Evolutionary conservation across 2,329 filamentous ascomycete species (phyloP).

Genomic region (Neobulgaria alba): DNA sequence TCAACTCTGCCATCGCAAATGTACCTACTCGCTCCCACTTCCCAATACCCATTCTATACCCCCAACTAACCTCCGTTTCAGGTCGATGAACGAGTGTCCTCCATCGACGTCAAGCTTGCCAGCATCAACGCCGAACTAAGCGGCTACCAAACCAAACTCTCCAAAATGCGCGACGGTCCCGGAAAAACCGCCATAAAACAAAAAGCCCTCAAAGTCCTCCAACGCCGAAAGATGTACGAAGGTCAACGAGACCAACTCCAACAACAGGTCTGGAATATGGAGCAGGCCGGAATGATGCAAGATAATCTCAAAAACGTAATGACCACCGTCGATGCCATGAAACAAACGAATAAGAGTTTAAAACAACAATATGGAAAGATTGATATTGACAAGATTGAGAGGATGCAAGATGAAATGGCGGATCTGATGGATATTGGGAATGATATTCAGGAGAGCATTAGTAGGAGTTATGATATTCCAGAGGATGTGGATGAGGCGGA

Average conservation of each 20-base stretch:
- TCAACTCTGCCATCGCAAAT: constrained; percentile 73
- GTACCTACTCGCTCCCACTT: constrained; percentile 35
- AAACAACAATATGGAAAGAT: constrained; percentile 95
- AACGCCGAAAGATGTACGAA: constrained; percentile 92
- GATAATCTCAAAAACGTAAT: constrained; percentile 98
- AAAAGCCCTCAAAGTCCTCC: constrained; percentile 88
- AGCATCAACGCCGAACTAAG: constrained; percentile 84
- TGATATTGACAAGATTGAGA: constrained; percentile 94
- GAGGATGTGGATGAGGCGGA: constrained; percentile 97
- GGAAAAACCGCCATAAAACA: constrained; percentile 89
- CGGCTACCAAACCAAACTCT: constrained; percentile 78
- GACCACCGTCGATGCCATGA: constrained; percentile 96
- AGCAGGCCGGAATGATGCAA: constrained; percentile 96
- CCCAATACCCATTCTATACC: neutral
- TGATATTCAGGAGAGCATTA: constrained; percentile 93
- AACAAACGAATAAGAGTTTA: constrained; percentile 89
- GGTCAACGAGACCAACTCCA: constrained; percentile 88
- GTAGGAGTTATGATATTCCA: constrained; percentile 84
- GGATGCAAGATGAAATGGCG: constrained; percentile 97
- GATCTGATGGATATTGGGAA: constrained; percentile 96
- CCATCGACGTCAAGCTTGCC: constrained; percentile 89
- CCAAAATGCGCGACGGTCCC: constrained; percentile 91
- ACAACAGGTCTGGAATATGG: constrained; percentile 97
- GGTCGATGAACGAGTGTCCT: constrained; percentile 74
- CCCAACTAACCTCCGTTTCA: constrained; percentile 30